Conservation (phyloP, 495 filamentous ascomycete species). For the Amniculicola lignicola region DNA sequence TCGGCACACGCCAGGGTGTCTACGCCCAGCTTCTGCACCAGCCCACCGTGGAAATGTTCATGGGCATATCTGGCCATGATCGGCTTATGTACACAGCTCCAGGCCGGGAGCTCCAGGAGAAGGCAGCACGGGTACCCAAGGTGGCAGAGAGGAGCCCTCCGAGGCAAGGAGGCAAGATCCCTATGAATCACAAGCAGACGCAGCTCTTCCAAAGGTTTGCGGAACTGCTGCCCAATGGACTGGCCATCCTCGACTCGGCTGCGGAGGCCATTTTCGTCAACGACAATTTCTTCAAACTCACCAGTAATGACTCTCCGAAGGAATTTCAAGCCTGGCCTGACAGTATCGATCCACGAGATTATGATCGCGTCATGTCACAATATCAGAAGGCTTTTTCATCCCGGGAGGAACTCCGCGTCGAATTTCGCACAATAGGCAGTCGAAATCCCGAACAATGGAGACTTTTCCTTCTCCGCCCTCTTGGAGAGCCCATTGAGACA, state of each 20-base stretch:
- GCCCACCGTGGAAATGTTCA: neutral
- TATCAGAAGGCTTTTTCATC: constrained; percentile 39
- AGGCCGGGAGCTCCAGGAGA: neutral
- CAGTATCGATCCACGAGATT: constrained; percentile 40
- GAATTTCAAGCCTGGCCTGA: constrained; percentile 41
- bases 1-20: constrained; percentile 30
- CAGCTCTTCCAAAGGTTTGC: constrained; percentile 40
- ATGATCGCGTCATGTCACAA: constrained; percentile 38
- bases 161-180: no score
- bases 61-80: constrained; percentile 3
- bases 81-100: neutral
- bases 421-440: constrained; percentile 33
- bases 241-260: constrained; percentile 40
- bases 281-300: constrained; percentile 41
- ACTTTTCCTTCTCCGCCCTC: constrained; percentile 38
- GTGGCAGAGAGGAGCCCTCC: neutral
- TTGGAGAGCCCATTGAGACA: constrained; percentile 37
- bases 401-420: constrained; percentile 33
- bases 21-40: constrained; percentile 31
- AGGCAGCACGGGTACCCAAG: neutral
- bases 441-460: constrained; percentile 30
- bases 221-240: constrained; percentile 41
- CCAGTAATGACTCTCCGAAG: constrained; percentile 34
- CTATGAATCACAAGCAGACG: constrained; percentile 20
- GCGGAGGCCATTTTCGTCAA: constrained; percentile 42